phyloP scores from a whole-genome alignment of 1,284 basidiomycete species.

The Tilletia horrida region DNA sequence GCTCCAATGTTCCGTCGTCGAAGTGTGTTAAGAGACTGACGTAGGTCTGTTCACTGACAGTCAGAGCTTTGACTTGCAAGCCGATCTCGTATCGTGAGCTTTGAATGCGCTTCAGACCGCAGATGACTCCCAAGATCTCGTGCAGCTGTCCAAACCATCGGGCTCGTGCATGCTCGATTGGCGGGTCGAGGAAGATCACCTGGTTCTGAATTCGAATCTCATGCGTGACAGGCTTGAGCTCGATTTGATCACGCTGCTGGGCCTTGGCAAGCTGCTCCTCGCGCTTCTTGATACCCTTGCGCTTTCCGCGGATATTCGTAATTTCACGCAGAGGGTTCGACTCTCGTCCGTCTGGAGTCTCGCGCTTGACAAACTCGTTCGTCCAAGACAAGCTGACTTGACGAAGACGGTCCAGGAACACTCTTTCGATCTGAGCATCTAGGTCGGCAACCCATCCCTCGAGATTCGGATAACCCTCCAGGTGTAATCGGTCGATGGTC shows the following conservation, averaged over 20 bases:
- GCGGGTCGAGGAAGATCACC: constrained; percentile 96
- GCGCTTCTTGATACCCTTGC: constrained; percentile 10
- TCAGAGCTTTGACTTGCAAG: constrained; percentile 34
- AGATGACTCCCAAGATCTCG: constrained; percentile 73
- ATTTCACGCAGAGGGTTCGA: constrained; percentile 17
- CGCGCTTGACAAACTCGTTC: constrained; percentile 64
- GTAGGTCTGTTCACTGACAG: constrained; percentile 58
- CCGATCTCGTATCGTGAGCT: constrained; percentile 89
- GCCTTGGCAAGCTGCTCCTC: constrained; percentile 16
- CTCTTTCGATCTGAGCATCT: constrained; percentile 78
- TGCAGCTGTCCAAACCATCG: constrained; percentile 90
- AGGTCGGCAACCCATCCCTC: constrained; percentile 90
- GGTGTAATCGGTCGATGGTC: constrained; percentile 85
- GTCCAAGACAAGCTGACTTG: constrained; percentile 85
- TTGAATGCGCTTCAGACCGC: constrained; percentile 79
- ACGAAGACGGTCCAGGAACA: constrained; percentile 73
- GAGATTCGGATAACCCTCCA: constrained; percentile 96
- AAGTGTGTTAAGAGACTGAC: constrained; percentile 76
- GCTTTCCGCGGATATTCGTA: constrained; percentile 20
- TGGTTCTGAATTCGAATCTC: constrained; percentile 97
- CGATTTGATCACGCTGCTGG: constrained; percentile 18
- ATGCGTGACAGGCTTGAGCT: constrained; percentile 62
- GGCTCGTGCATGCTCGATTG: constrained; percentile 86
- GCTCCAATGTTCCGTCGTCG: constrained; percentile 70
- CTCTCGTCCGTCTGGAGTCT: constrained; percentile 19